These are phyloP conservation scores for Helichrysum umbraculigerum DNA, from an alignment of 129 eudicot species.

Conservation along the genomic window DNA sequence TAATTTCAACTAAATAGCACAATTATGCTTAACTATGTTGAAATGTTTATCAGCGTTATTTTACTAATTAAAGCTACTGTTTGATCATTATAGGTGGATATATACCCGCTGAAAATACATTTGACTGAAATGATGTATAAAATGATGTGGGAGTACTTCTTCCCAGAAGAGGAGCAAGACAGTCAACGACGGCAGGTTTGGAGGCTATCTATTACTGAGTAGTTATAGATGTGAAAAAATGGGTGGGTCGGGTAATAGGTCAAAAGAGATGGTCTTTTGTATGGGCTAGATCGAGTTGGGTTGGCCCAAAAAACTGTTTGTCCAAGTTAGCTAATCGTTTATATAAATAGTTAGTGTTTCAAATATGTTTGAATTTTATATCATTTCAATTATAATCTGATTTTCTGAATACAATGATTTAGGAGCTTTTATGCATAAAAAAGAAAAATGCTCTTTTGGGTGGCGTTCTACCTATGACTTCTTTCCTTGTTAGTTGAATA, in stretches of 20 bases:
- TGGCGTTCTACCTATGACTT: neutral
- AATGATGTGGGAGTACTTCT: constrained; percentile 97
- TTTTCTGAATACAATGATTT: neutral
- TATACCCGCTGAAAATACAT: constrained; percentile 92
- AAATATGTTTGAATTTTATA: neutral
- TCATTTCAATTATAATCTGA: neutral
- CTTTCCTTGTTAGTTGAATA: neutral
- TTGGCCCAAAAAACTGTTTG: neutral
- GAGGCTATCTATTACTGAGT: constrained; percentile 7
- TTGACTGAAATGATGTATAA: constrained; percentile 84
- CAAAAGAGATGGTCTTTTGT: neutral
- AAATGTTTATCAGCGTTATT: neutral
- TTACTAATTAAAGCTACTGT: constrained; percentile 11
- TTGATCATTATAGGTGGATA: constrained; percentile 68
- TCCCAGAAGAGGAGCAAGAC: constrained; percentile 98
- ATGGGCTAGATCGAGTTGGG: constrained; percentile 1
- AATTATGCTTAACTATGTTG: neutral
- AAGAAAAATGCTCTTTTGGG: neutral
- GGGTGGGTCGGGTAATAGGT: neutral
- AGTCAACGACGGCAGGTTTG: constrained; percentile 93
- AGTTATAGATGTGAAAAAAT: constrained; percentile 1
- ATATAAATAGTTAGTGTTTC: neutral
- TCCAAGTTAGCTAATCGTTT: neutral
- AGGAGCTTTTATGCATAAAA: neutral
- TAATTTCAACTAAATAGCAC: neutral